Base-by-base conservation (phyloP, 768 basidiomycete genomes). In the Butyriboletus loyo region DNA sequence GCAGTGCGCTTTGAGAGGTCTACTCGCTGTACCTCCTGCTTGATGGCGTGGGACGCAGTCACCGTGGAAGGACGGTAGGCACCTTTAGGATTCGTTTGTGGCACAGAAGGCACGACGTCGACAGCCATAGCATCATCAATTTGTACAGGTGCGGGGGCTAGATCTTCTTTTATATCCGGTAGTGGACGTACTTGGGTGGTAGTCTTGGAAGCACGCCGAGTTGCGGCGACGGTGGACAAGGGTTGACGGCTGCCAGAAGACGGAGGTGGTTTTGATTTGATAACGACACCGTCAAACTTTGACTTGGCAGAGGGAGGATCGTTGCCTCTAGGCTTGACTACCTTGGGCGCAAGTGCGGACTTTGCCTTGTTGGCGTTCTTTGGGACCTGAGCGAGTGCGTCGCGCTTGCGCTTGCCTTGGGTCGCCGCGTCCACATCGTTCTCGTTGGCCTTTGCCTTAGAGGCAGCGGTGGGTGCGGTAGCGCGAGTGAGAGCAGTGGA, bases 371-470 rank as follows among this genome's bases (percentile, higher is more conserved):
- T 64, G 32, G 69, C 76, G 60, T 81, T 83, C 61, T 84, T 83
- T 3, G 75, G 73, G 39, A 91, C 85, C 64, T 92, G 90, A 15
- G 81, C 80, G 37, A 92, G 75, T 0, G 84, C 87, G 44, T 85
- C 84, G 19, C 89, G 85, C 67, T 90, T 91, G 50, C 88, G 80
- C 66, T 89, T 89, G 31, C 78, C 81, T 41, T 77, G 77, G 3
- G 74, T 72, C 19, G 74, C 69, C 14, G 72, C 70, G 38, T 85
- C 81, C 21, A 67, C 60, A 56, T 81, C 77, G 55, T 71, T 68
- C 34, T 77, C 73, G 56, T 76, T 64, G 1, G 45, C 57, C 25
- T 70, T 71, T 27, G 68, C 68, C 51, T 61, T 62, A 8, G 77
- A 71, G 38, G 75, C 70, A 5, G 74, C 72, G 7, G 69, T 66